Conservation (phyloP, 2,329 filamentous ascomycete genomes). For the Cladosporium colombiae region DNA sequence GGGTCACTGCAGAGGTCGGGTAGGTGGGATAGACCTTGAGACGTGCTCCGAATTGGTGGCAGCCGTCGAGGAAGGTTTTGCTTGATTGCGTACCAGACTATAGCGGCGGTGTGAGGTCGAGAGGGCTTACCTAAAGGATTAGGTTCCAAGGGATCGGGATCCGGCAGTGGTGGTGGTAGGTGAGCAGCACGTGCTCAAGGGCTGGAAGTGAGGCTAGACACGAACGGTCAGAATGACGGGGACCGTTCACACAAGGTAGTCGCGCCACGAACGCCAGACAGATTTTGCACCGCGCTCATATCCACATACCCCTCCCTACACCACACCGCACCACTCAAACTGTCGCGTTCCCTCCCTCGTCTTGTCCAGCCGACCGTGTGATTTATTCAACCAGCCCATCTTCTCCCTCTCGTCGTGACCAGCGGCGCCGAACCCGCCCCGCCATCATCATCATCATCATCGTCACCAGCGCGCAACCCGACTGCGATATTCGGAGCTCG, state of each 20-base stretch:
- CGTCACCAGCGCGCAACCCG: slow-evolving; percentile 1
- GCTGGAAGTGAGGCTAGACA: background rate
- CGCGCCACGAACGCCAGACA: slow-evolving; percentile 9
- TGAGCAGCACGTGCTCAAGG: background rate
- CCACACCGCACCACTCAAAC: background rate
- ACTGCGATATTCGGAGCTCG: background rate
- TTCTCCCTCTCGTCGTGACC: background rate
- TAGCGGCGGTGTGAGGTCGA: background rate
- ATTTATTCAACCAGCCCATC: background rate
- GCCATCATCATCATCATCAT: background rate
- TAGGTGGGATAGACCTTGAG: background rate
- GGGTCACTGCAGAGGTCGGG: background rate
- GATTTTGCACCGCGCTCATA: slow-evolving; percentile 12
- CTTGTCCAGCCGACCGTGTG: background rate
- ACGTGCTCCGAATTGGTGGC: background rate
- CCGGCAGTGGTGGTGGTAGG: background rate
- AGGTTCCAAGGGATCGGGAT: slow-evolving; percentile 1
- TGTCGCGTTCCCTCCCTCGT: slow-evolving; percentile 1
- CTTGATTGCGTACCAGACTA: background rate
- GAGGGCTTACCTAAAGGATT: background rate
- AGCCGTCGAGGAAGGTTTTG: background rate
- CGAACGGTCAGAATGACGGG: background rate
- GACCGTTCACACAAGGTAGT: slow-evolving; percentile 1
- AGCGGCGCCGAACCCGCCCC: slow-evolving; percentile 8
- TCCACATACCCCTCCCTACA: slow-evolving; percentile 4